Percentiles rank a stretch among this genome's conserved stretches.
phyloP scores from a whole-genome alignment of 2,329 filamentous ascomycete species.

The Periconia sp. region DNA sequence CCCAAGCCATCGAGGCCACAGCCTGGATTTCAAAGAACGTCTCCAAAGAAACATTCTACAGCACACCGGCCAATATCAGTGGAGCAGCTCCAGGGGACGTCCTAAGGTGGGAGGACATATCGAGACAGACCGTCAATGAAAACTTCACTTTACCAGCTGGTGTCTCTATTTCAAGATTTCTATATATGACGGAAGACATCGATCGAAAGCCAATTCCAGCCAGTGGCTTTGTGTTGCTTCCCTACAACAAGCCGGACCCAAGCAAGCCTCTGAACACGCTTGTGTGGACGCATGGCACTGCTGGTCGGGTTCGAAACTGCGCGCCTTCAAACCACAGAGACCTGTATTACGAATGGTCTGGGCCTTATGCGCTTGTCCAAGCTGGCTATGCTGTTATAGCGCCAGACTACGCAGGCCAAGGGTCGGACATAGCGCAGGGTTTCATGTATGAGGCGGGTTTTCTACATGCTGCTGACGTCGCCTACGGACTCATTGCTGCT shows the following conservation, averaged over 20 bases:
- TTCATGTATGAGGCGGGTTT: constrained; percentile 26
- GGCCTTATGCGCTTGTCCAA: constrained; percentile 16
- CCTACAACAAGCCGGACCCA: constrained; percentile 8
- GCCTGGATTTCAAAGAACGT: constrained; percentile 11
- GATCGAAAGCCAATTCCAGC: constrained; percentile 21
- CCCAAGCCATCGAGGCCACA: not conserved
- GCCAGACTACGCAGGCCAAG: constrained; percentile 19
- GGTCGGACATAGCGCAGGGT: constrained; percentile 19
- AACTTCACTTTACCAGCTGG: constrained; percentile 18
- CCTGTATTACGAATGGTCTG: constrained; percentile 24
- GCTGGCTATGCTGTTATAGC: constrained; percentile 23
- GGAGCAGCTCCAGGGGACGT: constrained; percentile 19
- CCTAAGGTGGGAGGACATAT: constrained; percentile 19
- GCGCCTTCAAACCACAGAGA: constrained; percentile 21
- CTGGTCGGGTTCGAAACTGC: constrained; percentile 18
- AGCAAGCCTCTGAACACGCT: constrained; percentile 15
- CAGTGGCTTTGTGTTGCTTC: constrained; percentile 21
- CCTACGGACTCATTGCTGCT: constrained; percentile 19
- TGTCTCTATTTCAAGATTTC: constrained; percentile 19
- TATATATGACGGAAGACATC: constrained; percentile 26
- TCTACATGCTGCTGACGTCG: constrained; percentile 22
- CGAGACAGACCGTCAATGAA: constrained; percentile 13
- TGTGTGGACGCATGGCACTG: constrained; percentile 22
- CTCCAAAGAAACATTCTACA: constrained; percentile 14
- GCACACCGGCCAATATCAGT: constrained; percentile 14